Base-by-base conservation (phyloP, 2,329 filamentous ascomycete genomes). In the Lasiodiplodia theobromae region DNA sequence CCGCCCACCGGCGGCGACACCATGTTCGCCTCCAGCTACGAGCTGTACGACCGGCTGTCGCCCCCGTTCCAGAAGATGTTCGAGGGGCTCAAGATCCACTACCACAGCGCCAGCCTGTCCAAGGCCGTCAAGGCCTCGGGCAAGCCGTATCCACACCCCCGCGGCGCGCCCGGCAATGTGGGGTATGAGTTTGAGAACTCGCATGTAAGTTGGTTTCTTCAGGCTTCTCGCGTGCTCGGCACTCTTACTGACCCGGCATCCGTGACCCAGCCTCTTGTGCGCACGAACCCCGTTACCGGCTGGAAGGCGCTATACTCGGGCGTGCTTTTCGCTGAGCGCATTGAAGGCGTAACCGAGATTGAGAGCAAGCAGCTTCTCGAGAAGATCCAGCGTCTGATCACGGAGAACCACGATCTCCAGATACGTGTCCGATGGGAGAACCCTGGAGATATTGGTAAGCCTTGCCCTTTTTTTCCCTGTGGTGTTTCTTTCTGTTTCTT, bases 21-120 rank as follows among this genome's bases (percentile, higher is more conserved):
- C 0, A 76, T 82, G 0, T 83, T 80, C 79, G 78, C 76, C 28
- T 82, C 79, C 0, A 81, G 80, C 2, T 83, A 83, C 65, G 81
- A 82, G 70, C 70, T 81, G 7, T 76, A 72, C 62, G 71, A 60
- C 31, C 25, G 31, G n/a, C 53, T 68, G 14, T 52, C 25, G 14
- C 57, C 62, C 11, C n/a, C n/a, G n/a, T 58, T 21, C 54, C 54
- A 57, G 56, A 58, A 58, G 56, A 31, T 66, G 23, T 74, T 73
- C 11, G 38, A 67, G 25, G 37, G 76, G 40, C 75, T 76, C 49
- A 73, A 75, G 18, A 77, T 76, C 2, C 71, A 70, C 3, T 71
- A 71, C 2, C 73, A 72, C 34, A 73, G 73, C 6, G 54, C 58
- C 1, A 77, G 73, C 52, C 71, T 77, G 38, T 73, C 75, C 49